A percentile compares a stretch with the other conserved stretches of the same genome.
Conservation (phyloP, 192 early-diverging fungal species). For the Helicostylum pulchrum region DNA sequence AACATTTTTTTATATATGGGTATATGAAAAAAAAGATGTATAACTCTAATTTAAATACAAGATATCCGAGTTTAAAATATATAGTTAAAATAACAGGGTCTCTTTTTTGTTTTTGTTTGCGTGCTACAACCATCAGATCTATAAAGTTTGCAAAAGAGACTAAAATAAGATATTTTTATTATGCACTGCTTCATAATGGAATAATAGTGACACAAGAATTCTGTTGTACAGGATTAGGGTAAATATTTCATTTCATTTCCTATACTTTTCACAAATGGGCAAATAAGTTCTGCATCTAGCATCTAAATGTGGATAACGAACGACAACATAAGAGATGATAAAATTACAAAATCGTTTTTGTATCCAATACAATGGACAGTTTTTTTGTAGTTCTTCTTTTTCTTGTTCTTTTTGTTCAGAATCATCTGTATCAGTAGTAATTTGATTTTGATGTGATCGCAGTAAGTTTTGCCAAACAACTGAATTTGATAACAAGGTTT, state of each 20-base stretch:
- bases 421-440: not conserved
- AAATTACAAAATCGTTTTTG: conserved; percentile 17
- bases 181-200: too few relatives aligned
- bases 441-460: not conserved
- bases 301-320: conserved; percentile 16
- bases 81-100: too few relatives aligned
- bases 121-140: too few relatives aligned
- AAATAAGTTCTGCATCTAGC: conserved; percentile 11
- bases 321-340: conserved; percentile 6
- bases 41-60: too few relatives aligned
- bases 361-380: conserved; percentile 14
- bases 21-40: too few relatives aligned
- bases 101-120: too few relatives aligned
- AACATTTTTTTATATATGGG: too few relatives aligned
- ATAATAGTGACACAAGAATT: too few relatives aligned
- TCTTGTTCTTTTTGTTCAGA: not conserved
- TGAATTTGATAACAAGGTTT: not conserved
- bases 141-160: too few relatives aligned
- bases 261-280: conserved; percentile 14
- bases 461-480: conserved; percentile 4
- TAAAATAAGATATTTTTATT: too few relatives aligned
- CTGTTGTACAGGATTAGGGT: too few relatives aligned
- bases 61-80: too few relatives aligned
- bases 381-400: not conserved
- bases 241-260: not conserved